Conservation (phyloP, 768 basidiomycete genomes). For the Phylloporus arenicola region DNA sequence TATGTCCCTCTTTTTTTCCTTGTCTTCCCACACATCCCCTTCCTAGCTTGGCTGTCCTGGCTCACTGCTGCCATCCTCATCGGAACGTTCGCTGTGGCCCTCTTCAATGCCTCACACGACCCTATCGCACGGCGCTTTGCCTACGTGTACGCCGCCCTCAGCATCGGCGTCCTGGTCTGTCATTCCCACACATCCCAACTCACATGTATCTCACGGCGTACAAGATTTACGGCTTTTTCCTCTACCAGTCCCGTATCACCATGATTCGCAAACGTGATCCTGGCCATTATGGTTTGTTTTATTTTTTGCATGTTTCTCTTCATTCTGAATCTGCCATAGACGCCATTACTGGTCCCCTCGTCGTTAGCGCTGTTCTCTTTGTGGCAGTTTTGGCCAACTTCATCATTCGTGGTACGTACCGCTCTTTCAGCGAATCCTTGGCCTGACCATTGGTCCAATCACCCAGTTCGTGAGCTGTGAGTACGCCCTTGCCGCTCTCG, state of each 20-base stretch:
- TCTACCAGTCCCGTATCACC: constrained; percentile 85
- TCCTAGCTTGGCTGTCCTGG: constrained; percentile 87
- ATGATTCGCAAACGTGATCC: constrained; percentile 89
- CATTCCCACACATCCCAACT: neutral
- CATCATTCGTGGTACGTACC: constrained; percentile 65
- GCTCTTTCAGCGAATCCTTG: neutral
- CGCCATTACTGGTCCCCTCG: constrained; percentile 71
- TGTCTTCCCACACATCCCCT: constrained; percentile 3
- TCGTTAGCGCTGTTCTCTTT: constrained; percentile 81
- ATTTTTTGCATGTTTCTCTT: neutral
- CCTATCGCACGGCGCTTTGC: constrained; percentile 70
- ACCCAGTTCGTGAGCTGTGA: constrained; percentile 57
- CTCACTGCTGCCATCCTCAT: constrained; percentile 80
- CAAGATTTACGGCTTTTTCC: constrained; percentile 76
- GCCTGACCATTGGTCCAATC: constrained; percentile 5
- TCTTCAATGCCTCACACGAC: constrained; percentile 79
- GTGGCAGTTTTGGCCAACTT: constrained; percentile 86
- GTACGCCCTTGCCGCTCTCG: constrained; percentile 6
- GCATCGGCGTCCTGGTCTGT: constrained; percentile 58
- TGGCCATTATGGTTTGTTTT: constrained; percentile 71
- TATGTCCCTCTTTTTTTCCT: constrained; percentile 30
- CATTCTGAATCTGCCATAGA: constrained; percentile 42
- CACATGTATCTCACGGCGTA: neutral
- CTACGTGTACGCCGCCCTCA: constrained; percentile 76
- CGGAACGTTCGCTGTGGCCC: constrained; percentile 76